Evolutionary conservation across 2,329 filamentous ascomycete species (phyloP), one percentile per base, ranked within the genome.

Genomic region (Pestalotiopsis sp.): DNA sequence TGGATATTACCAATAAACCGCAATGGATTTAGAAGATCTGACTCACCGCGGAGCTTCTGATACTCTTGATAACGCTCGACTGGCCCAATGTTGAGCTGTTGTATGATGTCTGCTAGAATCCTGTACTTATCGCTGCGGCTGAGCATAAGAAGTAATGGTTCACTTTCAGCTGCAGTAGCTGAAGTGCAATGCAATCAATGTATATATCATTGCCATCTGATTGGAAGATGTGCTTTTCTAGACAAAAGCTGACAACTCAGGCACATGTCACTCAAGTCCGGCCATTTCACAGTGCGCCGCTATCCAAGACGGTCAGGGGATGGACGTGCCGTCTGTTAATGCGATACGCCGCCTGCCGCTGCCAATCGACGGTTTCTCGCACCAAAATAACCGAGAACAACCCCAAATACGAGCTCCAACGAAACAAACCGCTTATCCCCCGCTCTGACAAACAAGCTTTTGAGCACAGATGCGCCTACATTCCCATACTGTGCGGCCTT

Each of bases 361-460:
- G 14, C 31, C 17, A 20, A 36, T 36, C 27, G n/a, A 12, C 59
- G 23, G 31, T 20, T 1, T 11, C 36, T 5, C 9, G 27, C 27
- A 36, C 59, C n/a, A 36, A 20, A 17, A 9, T 11, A 4, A 17
- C 31, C 31, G 31, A 14, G 12, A 17, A 17, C 11, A 14, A 5
- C 25, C 31, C 31, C 59, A 27, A n/a, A 17, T 12, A 20, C 4
- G 14, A n/a, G 20, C 45, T 39, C 59, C n/a, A 62, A 36, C 31
- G 17, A 62, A 39, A 17, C 13, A 9, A 12, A n/a, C 14, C n/a
- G 45, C 59, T 62, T 62, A 62, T 38, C 59, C 59, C 59, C 59
- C 59, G 59, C 59, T 62, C 59, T 62, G 31, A 20, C 38, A 38
- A 36, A 20, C 31, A 62, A 39, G 59, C 27, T 62, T 62, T 36